Base-by-base conservation (phyloP, 345 rosid genomes). In the Carallia brachiata region DNA sequence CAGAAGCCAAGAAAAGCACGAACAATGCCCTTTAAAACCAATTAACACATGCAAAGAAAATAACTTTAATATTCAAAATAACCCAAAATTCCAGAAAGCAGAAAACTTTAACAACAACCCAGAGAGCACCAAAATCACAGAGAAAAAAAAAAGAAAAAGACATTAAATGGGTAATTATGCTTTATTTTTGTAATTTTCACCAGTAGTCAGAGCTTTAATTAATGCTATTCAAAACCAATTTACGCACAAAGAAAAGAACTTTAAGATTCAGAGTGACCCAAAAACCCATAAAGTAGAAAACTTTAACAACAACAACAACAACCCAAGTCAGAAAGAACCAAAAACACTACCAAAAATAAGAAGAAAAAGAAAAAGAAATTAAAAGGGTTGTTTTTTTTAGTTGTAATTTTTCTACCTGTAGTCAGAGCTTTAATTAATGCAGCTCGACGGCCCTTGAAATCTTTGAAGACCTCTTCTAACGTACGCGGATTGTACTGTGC, bases 401-500 rank as follows among this genome's bases (percentile, higher is more conserved):
- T 23, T 44, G 3, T 44, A 2, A 15, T 15, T 10, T 2, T 12
- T 19, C 61, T 68, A 74, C 77, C 77, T 18, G 34, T 74, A 47
- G 77, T 74, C 27, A 74, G 72, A 6, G 77, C 77, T 34, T 74
- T 74, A 67, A 75, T 52, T 18, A 75, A 31, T 18, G 44, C 78
- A 18, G 54, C 57, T 27, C 68, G 69, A 1, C 78, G 69, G 66
- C 70, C 73, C 30, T 75, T 75, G 55, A 75, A 75, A 59, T 75
- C 78, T 34, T 58, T 57, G 52, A 75, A 75, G 40, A 75, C 78
- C n/a, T 75, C 74, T 47, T 75, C 78, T n/a, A 75, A 74, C 0
- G 73, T 69, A 17, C 78, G 70, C 4, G 73, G 73, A 36, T 63
- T 74, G 64, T 74, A 68, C 63, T 53, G 66, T 7, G 55, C 72